phyloP scores from a whole-genome alignment of 1,284 basidiomycete genomes.

The Vanrija pseudolonga region DNA sequence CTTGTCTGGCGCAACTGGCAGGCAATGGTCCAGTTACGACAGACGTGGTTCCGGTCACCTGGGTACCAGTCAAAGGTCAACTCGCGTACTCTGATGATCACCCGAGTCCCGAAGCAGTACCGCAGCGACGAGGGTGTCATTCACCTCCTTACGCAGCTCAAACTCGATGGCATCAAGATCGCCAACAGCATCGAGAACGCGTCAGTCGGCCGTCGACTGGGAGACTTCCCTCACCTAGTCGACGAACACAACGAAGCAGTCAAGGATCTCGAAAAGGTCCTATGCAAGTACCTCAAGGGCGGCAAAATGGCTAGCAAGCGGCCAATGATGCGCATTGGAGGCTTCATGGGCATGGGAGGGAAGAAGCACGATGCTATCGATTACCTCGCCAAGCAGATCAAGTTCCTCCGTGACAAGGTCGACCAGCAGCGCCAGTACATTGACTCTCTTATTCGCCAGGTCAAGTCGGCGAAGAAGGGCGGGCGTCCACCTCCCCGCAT shows the following conservation, averaged over 20 bases:
- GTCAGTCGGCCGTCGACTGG: conserved; percentile 40
- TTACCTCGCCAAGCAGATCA: conserved; percentile 68
- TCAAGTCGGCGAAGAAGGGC: conserved; percentile 40
- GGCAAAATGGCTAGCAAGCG: conserved; percentile 68
- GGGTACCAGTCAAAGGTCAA: conserved; percentile 48
- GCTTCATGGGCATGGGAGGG: conserved; percentile 70
- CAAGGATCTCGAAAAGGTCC: conserved; percentile 70
- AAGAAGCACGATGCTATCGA: conserved; percentile 75
- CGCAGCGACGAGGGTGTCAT: conserved; percentile 73
- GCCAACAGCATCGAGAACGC: conserved; percentile 40
- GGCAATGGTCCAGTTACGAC: conserved; percentile 58
- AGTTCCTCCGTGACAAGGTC: conserved; percentile 61
- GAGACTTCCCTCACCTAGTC: conserved; percentile 48
- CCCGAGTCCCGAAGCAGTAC: conserved; percentile 66
- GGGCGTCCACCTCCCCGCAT: conserved; percentile 25
- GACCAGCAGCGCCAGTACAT: conserved; percentile 72
- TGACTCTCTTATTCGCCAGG: conserved; percentile 54
- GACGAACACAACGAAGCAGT: conserved; percentile 82
- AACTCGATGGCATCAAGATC: conserved; percentile 53
- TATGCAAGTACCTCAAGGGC: conserved; percentile 79
- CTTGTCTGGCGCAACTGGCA: conserved; percentile 67
- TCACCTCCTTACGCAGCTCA: conserved; percentile 65
- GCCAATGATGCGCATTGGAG: conserved; percentile 69
- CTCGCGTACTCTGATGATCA: conserved; percentile 54
- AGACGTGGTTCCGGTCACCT: conserved; percentile 47